A percentile compares a stretch with the other conserved stretches of the same genome.
These are phyloP conservation scores for Simplicillium aogashimaense DNA, from an alignment of 2,329 filamentous ascomycete species.

Conservation along the genomic window DNA sequence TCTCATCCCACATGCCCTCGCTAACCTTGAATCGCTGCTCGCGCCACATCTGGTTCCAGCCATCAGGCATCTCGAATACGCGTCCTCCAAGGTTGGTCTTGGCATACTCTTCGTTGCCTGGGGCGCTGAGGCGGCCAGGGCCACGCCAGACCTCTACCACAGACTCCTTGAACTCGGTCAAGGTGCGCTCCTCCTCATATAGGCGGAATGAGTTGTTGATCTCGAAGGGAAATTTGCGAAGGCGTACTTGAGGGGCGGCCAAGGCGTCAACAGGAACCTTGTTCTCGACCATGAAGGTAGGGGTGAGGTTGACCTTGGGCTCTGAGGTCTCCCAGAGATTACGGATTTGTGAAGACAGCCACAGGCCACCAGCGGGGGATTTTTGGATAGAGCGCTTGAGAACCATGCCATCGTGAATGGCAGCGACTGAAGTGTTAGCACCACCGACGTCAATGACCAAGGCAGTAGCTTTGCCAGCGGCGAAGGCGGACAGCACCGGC, in stretches of 20 bases:
- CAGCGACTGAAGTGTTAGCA: constrained; percentile 78
- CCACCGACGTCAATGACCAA: constrained; percentile 89
- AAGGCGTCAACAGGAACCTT: constrained; percentile 86
- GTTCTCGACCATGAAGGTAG: constrained; percentile 78
- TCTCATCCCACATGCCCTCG: constrained; percentile 87
- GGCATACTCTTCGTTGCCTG: constrained; percentile 67
- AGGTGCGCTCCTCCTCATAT: constrained; percentile 83
- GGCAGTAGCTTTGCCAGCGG: constrained; percentile 84
- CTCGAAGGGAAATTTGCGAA: constrained; percentile 56
- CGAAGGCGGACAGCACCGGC: constrained; percentile 84
- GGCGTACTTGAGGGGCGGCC: constrained; percentile 64
- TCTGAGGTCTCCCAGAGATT: constrained; percentile 63
- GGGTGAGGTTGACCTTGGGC: constrained; percentile 63
- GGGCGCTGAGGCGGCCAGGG: constrained; percentile 54
- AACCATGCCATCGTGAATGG: constrained; percentile 89
- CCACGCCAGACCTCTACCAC: constrained; percentile 91
- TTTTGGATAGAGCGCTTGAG: constrained; percentile 82
- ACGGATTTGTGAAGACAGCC: constrained; percentile 81
- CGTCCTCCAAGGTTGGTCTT: constrained; percentile 60
- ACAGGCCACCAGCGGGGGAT: constrained; percentile 79
- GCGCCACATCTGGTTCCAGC: constrained; percentile 91
- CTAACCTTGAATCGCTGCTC: constrained; percentile 76
- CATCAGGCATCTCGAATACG: constrained; percentile 95
- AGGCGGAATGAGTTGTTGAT: constrained; percentile 63
- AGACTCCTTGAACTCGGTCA: constrained; percentile 96